Evolutionary conservation across 2,329 filamentous ascomycete genomes (phyloP).

Genomic region (Aureobasidium sp.): DNA sequence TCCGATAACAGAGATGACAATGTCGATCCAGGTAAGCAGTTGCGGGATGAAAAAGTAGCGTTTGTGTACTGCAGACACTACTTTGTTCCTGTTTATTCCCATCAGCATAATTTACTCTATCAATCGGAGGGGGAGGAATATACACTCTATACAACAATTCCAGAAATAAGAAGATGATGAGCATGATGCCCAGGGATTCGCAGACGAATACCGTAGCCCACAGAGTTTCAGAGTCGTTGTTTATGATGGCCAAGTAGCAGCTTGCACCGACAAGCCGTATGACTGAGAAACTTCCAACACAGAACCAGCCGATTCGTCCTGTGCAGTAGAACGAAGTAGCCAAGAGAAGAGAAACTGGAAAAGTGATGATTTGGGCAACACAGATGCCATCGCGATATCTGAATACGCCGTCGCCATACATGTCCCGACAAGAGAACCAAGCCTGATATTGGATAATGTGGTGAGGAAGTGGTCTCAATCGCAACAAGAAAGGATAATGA

Average conservation of each 20-base stretch:
- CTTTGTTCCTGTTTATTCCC: neutral
- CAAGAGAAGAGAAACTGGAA: neutral
- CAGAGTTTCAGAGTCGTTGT: neutral
- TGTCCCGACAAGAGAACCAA: neutral
- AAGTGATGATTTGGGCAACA: neutral
- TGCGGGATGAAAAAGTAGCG: neutral
- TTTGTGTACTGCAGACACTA: neutral
- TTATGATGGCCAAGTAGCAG: neutral
- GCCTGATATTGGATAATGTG: neutral
- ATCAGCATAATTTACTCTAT: neutral
- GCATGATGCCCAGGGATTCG: neutral
- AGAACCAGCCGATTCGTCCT: neutral
- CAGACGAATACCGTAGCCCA: neutral
- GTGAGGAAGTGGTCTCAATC: neutral
- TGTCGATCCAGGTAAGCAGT: neutral
- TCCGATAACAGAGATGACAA: neutral
- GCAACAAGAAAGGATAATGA: neutral
- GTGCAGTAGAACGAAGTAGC: neutral
- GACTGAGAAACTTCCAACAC: neutral
- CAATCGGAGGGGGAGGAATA: neutral
- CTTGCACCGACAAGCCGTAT: neutral
- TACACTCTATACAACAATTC: neutral
- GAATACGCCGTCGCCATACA: neutral
- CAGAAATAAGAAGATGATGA: neutral
- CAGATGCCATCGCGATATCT: neutral